Evolutionary conservation across 352 stramenopile genomes (phyloP).

Genomic region (Globisporangium mamillatum): DNA sequence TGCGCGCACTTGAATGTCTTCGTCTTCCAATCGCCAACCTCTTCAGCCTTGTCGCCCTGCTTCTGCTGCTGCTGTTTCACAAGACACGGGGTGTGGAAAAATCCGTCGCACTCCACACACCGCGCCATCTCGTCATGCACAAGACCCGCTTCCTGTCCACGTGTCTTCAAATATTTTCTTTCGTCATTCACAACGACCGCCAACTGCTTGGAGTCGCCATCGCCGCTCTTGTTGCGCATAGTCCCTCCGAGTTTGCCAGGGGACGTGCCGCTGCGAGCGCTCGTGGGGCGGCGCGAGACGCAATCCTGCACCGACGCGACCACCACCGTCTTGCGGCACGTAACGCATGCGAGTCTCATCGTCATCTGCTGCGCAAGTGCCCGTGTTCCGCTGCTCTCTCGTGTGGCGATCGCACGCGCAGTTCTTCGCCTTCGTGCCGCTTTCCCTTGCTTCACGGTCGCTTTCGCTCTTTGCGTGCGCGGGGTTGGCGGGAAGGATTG

Average conservation of each 20-base stretch:
- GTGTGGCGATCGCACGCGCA: neutral
- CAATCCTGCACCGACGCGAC: constrained; percentile 4
- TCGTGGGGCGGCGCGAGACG: constrained; percentile 1
- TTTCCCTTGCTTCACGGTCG: neutral
- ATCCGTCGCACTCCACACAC: constrained; percentile 36
- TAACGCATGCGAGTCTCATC: constrained; percentile 51
- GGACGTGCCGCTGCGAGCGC: neutral
- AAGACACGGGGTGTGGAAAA: constrained; percentile 44
- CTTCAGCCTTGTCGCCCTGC: neutral
- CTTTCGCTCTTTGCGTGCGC: neutral
- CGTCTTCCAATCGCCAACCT: neutral
- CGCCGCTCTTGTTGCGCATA: neutral
- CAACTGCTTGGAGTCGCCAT: neutral
- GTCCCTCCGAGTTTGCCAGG: neutral
- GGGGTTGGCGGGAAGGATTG: neutral
- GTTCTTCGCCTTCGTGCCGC: neutral
- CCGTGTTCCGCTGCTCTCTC: neutral
- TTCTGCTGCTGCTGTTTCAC: constrained; percentile 6
- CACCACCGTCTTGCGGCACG: constrained; percentile 30
- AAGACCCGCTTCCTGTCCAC: neutral
- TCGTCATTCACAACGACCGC: neutral
- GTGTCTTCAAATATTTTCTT: neutral
- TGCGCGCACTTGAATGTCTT: constrained; percentile 20
- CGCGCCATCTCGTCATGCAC: constrained; percentile 17
- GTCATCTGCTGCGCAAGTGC: constrained; percentile 5